Evolutionary conservation across 2,329 filamentous ascomycete species (phyloP), one percentile per base, ranked within the genome.

Genomic region (Chalara sp.): DNA sequence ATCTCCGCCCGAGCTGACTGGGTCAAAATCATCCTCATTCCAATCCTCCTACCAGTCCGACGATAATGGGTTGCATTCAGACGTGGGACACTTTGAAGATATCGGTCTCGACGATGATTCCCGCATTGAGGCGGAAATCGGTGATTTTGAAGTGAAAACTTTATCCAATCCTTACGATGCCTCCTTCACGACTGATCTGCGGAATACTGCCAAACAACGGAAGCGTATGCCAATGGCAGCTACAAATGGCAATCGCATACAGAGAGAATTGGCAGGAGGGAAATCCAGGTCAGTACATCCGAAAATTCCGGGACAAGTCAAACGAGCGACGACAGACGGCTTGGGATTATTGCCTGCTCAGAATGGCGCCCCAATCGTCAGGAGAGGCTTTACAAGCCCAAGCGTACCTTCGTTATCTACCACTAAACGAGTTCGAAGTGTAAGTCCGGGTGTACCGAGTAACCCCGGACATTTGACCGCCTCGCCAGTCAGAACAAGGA

Each of bases 81-180:
- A 95, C 64, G 80, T 86, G 52, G 83, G 82, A 56, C 84, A 96
- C 67, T 96, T 96, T 62, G 92, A 97, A 67, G 92, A 96, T 58
- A 96, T 96, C 65, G 89, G 87, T 10, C 80, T 97, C 32, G 86
- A 90, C 53, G 84, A 87, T 60, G 84, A 90, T 62, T 73, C 48
- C 11, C 53, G 61, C 30, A 53, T 53, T 6, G 62, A 65, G 48
- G 47, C 52, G 1, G 60, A 64, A 37, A 62, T 62, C 50, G 58
- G 57, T 8, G 58, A 63, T 13, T 66, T 65, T 46, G 54, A 52
- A 1, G 51, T 60, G n/a, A 63, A 64, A 48, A 57, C 55, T 6
- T 52, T 48, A 21, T 50, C 51, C 21, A 62, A 63, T 44, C 63
- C 61, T 5, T 63, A 64, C 35, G 57, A 59, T 53, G 55, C 59